Conservation (phyloP, 257 asterid genomes). For the Jasminum sambac region DNA sequence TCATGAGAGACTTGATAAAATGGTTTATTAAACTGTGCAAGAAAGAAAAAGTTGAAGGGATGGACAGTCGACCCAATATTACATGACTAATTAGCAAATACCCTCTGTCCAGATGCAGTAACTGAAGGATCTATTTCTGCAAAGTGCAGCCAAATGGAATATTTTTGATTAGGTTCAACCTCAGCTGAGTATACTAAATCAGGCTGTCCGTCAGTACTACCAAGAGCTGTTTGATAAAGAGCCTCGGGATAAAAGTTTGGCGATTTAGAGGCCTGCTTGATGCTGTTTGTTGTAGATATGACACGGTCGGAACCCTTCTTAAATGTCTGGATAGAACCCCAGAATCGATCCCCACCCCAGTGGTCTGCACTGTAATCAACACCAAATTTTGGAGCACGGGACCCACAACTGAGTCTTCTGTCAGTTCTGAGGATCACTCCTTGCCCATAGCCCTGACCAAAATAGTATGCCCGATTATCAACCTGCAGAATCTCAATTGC, state of each 20-base stretch:
- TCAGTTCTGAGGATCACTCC: slow-evolving; percentile 84
- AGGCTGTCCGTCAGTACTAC: slow-evolving; percentile 55
- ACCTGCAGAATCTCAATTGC: slow-evolving; percentile 92
- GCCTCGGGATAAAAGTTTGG: slow-evolving; percentile 95
- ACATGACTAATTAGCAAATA: slow-evolving; percentile 31
- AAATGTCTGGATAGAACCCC: slow-evolving; percentile 61
- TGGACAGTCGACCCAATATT: slow-evolving; percentile 4
- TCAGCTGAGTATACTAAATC: slow-evolving; percentile 72
- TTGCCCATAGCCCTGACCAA: slow-evolving; percentile 70
- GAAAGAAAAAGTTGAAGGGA: not conserved
- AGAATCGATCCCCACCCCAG: slow-evolving; percentile 98
- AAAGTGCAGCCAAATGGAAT: slow-evolving; percentile 92
- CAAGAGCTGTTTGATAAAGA: slow-evolving; percentile 73
- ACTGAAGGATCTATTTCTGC: slow-evolving; percentile 86
- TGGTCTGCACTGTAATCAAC: slow-evolving; percentile 71
- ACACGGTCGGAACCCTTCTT: slow-evolving; percentile 52
- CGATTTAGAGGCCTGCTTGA: slow-evolving; percentile 47
- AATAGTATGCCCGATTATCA: slow-evolving; percentile 68
- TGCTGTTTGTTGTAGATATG: slow-evolving; percentile 42
- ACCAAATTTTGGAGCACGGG: slow-evolving; percentile 55
- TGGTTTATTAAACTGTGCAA: not conserved
- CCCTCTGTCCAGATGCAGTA: slow-evolving; percentile 70
- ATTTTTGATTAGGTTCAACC: slow-evolving; percentile 78
- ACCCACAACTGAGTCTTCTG: slow-evolving; percentile 72
- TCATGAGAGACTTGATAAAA: slow-evolving; percentile 9